Conservation (phyloP, 208 protist species). For the Strigomonas galati region DNA sequence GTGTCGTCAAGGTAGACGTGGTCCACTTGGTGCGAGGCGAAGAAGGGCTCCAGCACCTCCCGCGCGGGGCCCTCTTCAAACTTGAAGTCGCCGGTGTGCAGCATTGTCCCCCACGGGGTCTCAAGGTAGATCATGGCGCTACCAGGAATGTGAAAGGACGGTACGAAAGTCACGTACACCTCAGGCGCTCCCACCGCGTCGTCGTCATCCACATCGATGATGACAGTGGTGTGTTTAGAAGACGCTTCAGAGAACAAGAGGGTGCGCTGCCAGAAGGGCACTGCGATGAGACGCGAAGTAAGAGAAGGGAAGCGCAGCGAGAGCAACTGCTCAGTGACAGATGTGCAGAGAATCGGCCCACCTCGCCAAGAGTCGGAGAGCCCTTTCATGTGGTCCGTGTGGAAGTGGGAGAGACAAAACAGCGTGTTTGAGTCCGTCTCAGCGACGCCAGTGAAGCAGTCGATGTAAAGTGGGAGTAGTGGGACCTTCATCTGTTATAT, state of each 20-base stretch:
- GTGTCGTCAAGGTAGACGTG: conserved; percentile 85
- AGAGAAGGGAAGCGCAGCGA: conserved; percentile 40
- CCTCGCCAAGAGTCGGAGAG: conserved; percentile 45
- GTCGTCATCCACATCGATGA: background rate
- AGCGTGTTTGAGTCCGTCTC: conserved; percentile 1
- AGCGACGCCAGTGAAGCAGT: conserved; percentile 13
- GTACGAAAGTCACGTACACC: conserved; percentile 49
- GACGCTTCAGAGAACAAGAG: conserved; percentile 13
- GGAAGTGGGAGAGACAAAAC: conserved; percentile 83
- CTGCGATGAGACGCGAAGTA: conserved; percentile 19
- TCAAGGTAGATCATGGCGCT: conserved; percentile 79
- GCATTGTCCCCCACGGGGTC: conserved; percentile 41
- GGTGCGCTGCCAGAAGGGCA: conserved; percentile 38
- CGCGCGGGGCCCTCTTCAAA: conserved; percentile 27
- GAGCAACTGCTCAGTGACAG: conserved; percentile 54
- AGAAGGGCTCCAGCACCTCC: conserved; percentile 37
- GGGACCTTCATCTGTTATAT: conserved; percentile 18
- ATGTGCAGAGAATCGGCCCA: conserved; percentile 57
- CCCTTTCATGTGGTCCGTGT: conserved; percentile 87
- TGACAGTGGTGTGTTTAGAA: background rate
- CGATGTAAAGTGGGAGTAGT: conserved; percentile 48
- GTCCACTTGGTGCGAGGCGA: conserved; percentile 54
- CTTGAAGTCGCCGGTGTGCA: conserved; percentile 86
- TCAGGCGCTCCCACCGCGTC: background rate
- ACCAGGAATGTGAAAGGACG: conserved; percentile 73